Base-by-base conservation (phyloP, 2,329 filamentous ascomycete species). In the Talaromyces piceae region DNA sequence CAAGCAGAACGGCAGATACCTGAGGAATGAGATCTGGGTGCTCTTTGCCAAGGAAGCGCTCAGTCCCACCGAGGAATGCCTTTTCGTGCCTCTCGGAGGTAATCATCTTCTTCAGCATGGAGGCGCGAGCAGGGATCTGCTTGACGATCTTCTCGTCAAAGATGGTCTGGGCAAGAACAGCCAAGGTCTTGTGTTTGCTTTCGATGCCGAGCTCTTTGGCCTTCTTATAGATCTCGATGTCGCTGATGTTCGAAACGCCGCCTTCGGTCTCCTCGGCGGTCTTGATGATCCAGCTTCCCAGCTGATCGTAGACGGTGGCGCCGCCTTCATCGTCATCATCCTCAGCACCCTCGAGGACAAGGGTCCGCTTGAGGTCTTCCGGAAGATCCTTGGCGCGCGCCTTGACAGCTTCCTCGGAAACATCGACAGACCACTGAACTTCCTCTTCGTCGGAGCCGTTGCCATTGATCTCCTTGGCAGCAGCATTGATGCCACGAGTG, bases 201-300 rank as follows among this genome's bases (percentile, higher is more conserved):
- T 96, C 91, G 58, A 98, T 93, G 61, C 91, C 91, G 51, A 97
- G 78, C 63, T 97, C 93, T 76, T 95, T 93, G 58, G 91, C 91
- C 80, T 98, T 97, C 73, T 94, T 76, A 73, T 95, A 97, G 68
- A 98, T 88, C 33, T 91, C 86, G 59, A 97, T 80, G 64, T 94
- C 91, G 65, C 89, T 84, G 58, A 98, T 80, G 54, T 90, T 84
- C 73, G 83, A 78, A 61, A 95, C 78, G 61, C 83, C 78, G 56
- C 86, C 87, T 72, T 78, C 73, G 56, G 86, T 84, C 57, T 82
- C 80, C 53, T 82, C 78, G 52, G 84, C 83, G 66, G 91, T 78
- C 54, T 77, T 77, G 64, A 88, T 80, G 63, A 98, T 88, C 93
- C 93, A 98, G 73, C 86, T 88, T 66, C 91, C 93, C 58, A 98